Evolutionary conservation across 495 filamentous ascomycete species (phyloP).

Genomic region (Cercophora scortea): DNA sequence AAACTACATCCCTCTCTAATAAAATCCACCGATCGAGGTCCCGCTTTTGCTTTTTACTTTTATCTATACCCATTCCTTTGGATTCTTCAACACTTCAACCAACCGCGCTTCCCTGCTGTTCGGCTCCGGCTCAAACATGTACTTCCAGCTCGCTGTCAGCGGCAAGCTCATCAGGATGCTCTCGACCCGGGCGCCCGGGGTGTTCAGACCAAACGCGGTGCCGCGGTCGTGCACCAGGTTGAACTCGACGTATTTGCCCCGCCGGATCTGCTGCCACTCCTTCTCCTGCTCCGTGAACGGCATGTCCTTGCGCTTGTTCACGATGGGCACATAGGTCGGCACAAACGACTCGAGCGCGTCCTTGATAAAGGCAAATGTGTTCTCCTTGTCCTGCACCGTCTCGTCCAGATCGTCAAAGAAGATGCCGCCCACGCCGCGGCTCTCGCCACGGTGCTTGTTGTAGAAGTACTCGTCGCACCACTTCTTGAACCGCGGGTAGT

Average conservation of each 20-base stretch:
- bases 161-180: constrained; percentile 97
- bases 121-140: constrained; percentile 81
- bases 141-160: constrained; percentile 86
- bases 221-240: constrained; percentile 97
- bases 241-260: constrained; percentile 95
- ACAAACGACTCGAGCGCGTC: constrained; percentile 80
- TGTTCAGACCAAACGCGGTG: constrained; percentile 89
- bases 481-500: constrained; percentile 92
- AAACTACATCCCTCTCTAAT: neutral
- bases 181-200: constrained; percentile 84
- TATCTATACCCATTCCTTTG: constrained; percentile 76
- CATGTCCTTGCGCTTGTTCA: constrained; percentile 84
- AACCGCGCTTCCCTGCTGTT: constrained; percentile 67
- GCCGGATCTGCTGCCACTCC: constrained; percentile 90
- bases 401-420: constrained; percentile 98
- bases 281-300: constrained; percentile 77
- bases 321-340: constrained; percentile 85
- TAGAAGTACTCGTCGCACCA: constrained; percentile 99
- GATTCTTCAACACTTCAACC: constrained; percentile 74
- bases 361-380: constrained; percentile 85
- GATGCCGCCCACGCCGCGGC: constrained; percentile 89
- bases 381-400: constrained; percentile 69
- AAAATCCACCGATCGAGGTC: neutral
- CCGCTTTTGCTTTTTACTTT: neutral
- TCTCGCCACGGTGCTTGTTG: constrained; percentile 82